Percentiles rank a stretch among this genome's conserved stretches.
Conservation (phyloP, 257 asterid genomes). For the Buddleja alternifolia region DNA sequence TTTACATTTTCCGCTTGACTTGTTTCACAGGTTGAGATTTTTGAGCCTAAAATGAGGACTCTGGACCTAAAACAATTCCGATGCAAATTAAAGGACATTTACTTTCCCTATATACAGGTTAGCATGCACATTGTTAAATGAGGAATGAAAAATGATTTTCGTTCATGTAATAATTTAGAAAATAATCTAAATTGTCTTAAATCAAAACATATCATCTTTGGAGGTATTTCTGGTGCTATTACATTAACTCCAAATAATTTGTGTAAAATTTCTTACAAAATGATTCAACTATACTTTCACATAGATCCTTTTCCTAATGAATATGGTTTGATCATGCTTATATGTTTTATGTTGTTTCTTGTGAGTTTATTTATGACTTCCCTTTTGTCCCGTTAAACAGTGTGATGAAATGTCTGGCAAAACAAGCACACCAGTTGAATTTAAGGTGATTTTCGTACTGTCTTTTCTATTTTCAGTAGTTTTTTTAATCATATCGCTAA, state of each 20-base stretch:
- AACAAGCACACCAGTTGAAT: constrained; percentile 60
- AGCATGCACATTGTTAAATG: neutral
- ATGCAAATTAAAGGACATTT: constrained; percentile 65
- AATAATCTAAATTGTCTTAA: constrained; percentile 2
- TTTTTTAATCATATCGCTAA: neutral
- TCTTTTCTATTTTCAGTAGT: neutral
- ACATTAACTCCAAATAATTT: neutral
- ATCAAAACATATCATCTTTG: neutral
- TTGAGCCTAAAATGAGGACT: constrained; percentile 42
- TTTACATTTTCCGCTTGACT: neutral
- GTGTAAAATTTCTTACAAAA: neutral
- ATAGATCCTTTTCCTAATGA: constrained; percentile 1
- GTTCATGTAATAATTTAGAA: neutral
- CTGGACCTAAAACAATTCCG: constrained; percentile 35
- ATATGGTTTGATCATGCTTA: neutral
- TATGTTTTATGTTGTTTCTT: neutral
- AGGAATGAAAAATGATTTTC: no score
- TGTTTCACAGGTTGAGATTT: constrained; percentile 58
- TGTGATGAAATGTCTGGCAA: constrained; percentile 71
- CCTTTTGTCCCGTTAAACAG: constrained; percentile 42
- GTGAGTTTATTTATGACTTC: constrained; percentile 18
- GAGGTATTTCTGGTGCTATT: constrained; percentile 19
- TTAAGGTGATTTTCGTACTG: constrained; percentile 52
- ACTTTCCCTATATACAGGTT: constrained; percentile 90
- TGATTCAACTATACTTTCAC: neutral